phyloP scores from a whole-genome alignment of 2,329 filamentous ascomycete species.

The Exophiala sp. region DNA sequence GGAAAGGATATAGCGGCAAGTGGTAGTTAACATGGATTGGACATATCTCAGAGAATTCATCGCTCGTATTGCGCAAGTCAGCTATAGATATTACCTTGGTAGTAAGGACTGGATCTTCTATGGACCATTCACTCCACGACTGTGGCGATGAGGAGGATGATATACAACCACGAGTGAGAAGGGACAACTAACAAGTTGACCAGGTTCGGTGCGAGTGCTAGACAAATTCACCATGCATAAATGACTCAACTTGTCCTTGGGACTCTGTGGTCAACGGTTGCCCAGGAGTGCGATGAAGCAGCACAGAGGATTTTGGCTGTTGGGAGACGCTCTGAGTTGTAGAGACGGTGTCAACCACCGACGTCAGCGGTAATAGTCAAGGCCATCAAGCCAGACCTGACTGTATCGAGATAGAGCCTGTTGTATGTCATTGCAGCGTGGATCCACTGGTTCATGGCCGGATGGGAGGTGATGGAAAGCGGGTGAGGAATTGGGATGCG shows the following conservation, averaged over 20 bases:
- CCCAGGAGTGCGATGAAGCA: neutral
- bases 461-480: neutral
- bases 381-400: neutral
- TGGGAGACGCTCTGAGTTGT: neutral
- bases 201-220: neutral
- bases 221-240: constrained; percentile 15
- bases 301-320: constrained; percentile 9
- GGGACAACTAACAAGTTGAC: neutral
- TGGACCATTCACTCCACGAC: no score
- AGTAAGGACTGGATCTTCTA: neutral
- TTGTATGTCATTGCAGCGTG: no score
- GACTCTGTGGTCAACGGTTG: neutral
- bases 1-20: constrained; percentile 3
- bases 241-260: constrained; percentile 8
- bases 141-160: neutral
- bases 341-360: neutral
- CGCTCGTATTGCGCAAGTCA: neutral
- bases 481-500: neutral
- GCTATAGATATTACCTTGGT: neutral
- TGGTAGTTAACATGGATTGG: neutral
- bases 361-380: neutral
- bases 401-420: neutral
- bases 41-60: neutral
- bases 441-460: no score
- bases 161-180: neutral